Evolutionary conservation across 495 filamentous ascomycete genomes (phyloP).

Genomic region (Cairneyella variabilis): DNA sequence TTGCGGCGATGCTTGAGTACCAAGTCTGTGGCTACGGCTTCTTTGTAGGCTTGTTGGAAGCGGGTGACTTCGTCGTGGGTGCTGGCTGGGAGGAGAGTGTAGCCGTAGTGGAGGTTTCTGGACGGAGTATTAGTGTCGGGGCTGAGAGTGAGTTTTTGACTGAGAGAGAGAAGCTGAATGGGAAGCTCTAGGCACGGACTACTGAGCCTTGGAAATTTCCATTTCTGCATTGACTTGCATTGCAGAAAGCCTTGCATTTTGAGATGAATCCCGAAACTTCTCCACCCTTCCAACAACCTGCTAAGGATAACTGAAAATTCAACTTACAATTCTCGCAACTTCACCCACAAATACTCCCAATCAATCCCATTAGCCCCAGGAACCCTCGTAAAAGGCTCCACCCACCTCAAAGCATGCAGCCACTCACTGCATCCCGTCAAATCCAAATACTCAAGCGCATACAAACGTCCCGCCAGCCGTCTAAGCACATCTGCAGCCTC

Average conservation of each 20-base stretch:
- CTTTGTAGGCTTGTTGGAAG: slow-evolving; percentile 4
- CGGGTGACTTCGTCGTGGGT: no score
- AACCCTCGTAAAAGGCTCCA: slow-evolving; percentile 10
- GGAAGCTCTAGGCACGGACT: no score
- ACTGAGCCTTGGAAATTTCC: no score
- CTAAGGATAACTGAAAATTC: slow-evolving; percentile 1
- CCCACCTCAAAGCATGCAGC: slow-evolving; percentile 57
- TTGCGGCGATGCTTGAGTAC: slow-evolving; percentile 6
- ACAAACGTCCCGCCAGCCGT: slow-evolving; percentile 61
- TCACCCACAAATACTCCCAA: slow-evolving; percentile 19
- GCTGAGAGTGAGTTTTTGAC: no score
- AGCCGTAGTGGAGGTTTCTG: no score
- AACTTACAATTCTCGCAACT: slow-evolving; percentile 9
- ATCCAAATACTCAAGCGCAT: slow-evolving; percentile 75
- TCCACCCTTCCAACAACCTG: slow-evolving; percentile 3
- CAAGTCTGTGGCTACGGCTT: slow-evolving; percentile 2
- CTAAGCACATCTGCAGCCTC: slow-evolving; percentile 67
- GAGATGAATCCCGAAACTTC: slow-evolving; percentile 4
- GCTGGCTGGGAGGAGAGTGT: no score
- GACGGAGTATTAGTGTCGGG: no score
- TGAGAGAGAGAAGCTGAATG: no score
- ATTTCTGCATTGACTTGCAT: no score
- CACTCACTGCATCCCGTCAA: slow-evolving; percentile 74
- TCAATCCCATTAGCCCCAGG: slow-evolving; percentile 13
- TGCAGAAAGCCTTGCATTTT: no score